phyloP scores from a whole-genome alignment of 2,329 filamentous ascomycete genomes.

The Talaromyces sp. region DNA sequence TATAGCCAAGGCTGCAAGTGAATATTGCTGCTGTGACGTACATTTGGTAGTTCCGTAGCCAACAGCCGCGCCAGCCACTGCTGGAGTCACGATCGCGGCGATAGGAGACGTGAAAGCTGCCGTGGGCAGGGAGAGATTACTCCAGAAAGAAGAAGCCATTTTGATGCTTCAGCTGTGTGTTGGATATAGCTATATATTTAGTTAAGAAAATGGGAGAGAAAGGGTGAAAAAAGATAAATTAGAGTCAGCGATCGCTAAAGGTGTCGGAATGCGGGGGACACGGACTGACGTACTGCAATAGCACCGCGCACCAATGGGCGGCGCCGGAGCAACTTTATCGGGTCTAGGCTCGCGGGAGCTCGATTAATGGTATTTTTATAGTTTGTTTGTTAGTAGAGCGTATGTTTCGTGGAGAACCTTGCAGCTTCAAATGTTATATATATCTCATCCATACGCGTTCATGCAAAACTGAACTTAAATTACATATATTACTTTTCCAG shows the following conservation, averaged over 20 bases:
- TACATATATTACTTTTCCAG: not conserved
- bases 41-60: conserved; percentile 28
- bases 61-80: conserved; percentile 19
- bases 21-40: not conserved
- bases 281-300: not conserved
- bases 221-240: not conserved
- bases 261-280: not conserved
- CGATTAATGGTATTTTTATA: not conserved
- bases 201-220: not conserved
- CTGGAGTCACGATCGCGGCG: conserved; percentile 23
- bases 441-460: not conserved
- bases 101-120: conserved; percentile 25
- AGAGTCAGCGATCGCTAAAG: not conserved
- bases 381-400: not conserved
- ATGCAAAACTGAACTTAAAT: not conserved
- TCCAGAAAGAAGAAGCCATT: not conserved
- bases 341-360: not conserved
- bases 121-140: conserved; percentile 21
- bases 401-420: not conserved
- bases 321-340: not conserved
- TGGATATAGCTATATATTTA: too few species aligned
- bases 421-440: too few species aligned
- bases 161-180: not conserved
- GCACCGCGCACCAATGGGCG: not conserved
- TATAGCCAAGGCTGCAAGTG: not conserved